phyloP scores from a whole-genome alignment of 768 basidiomycete species.

The Kwoniella pini region DNA sequence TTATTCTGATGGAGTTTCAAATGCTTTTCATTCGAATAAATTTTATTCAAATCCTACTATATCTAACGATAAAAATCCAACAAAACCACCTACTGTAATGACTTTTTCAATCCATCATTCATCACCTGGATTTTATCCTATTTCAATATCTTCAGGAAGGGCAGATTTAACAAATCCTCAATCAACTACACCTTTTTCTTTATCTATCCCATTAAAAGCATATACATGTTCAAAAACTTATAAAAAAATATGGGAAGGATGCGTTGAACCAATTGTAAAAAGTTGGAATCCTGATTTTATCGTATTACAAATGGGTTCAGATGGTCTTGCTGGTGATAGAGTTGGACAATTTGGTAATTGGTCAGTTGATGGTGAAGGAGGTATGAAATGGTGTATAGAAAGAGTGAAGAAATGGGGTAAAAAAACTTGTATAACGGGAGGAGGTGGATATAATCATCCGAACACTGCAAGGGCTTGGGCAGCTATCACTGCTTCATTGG shows the following conservation, averaged over 20 bases:
- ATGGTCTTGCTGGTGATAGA: conserved; percentile 82
- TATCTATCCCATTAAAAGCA: conserved; percentile 75
- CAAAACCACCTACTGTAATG: conserved; percentile 55
- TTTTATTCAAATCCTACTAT: conserved; percentile 30
- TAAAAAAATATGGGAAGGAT: conserved; percentile 62
- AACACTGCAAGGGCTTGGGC: conserved; percentile 88
- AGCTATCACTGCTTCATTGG: conserved; percentile 72
- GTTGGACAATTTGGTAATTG: conserved; percentile 70
- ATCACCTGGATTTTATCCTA: conserved; percentile 80
- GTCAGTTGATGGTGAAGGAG: conserved; percentile 61
- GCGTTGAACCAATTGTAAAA: conserved; percentile 64
- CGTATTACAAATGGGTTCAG: conserved; percentile 82
- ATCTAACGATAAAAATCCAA: conserved; percentile 60
- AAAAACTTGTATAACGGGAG: conserved; percentile 43
- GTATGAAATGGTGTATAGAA: conserved; percentile 63
- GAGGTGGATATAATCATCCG: conserved; percentile 79
- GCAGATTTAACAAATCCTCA: conserved; percentile 45
- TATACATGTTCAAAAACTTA: conserved; percentile 72
- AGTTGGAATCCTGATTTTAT: conserved; percentile 74
- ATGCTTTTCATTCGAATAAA: conserved; percentile 58
- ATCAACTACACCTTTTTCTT: conserved; percentile 65
- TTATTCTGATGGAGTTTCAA: conserved; percentile 82
- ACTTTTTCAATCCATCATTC: conserved; percentile 80
- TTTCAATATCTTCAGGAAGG: conserved; percentile 24
- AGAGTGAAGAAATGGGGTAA: conserved; percentile 35